Base-by-base conservation (phyloP, 1,284 basidiomycete species). In the Leccinum colubrinum region DNA sequence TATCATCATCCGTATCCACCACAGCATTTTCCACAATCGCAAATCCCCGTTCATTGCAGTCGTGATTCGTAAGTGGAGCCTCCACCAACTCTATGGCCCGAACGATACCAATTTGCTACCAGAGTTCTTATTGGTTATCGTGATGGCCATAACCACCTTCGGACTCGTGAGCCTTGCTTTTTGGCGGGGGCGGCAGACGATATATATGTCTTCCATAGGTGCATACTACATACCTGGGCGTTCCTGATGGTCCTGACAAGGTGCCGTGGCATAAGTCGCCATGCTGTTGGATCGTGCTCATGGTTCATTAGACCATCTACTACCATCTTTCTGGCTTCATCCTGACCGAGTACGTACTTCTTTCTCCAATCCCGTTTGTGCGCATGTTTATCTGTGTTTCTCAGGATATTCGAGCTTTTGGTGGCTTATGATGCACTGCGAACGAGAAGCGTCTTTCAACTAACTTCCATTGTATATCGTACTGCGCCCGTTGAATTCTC, bases 251-350 rank as follows among this genome's bases (percentile, higher is more conserved):
- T 4, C 71, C 77, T 65, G 87, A 87, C 77, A 88, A 87, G 77
- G 88, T 84, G 62, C n/a, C 61, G 11, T 35, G 33, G 33, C 33
- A 30, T 41, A 37, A 43, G n/a, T 15, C 35, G 11, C 46, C 17
- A 39, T 59, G 7, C 27, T 55, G 48, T 46, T 62, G 59, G 64
- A 60, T 27, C 4, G 8, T 61, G 53, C 59, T 62, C 58, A 65
- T 60, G n/a, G 48, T 48, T 48, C 58, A n/a, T 30, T 33, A 93
- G 88, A 91, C 91, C 20, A 73, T 93, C 63, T 86, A 90, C 65
- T 93, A 91, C 73, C 93, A 92, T 73, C 83, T 93, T 7, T 88
- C 89, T 2, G 78, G 92, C 12, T 93, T 91, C 74, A 85, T 86
- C 41, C 79, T 93, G n/a, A 91, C 88, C 61, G 90, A 91, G 91